A percentile compares a stretch with the other conserved stretches of the same genome.
phyloP scores from a whole-genome alignment of 495 filamentous ascomycete genomes.

The Parathielavia hyrcaniae region DNA sequence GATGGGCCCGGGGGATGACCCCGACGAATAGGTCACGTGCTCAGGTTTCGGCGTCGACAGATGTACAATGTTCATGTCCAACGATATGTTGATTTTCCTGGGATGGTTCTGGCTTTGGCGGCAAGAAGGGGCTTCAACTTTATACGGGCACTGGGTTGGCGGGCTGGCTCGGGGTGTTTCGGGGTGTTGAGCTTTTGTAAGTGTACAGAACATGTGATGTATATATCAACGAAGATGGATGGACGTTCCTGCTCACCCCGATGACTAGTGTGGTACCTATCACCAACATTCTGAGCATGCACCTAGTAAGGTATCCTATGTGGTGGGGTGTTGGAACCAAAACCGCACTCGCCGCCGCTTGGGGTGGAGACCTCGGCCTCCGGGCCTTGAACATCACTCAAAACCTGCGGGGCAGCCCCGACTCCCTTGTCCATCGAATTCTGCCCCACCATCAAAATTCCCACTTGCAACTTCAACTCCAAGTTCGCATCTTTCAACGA shows the following conservation, averaged over 20 bases:
- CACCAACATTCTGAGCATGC: background rate
- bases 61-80: conserved; percentile 6
- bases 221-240: background rate
- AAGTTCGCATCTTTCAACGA: conserved; percentile 7
- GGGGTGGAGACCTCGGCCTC: too few relatives aligned
- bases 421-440: conserved; percentile 14
- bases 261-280: too few relatives aligned
- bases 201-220: conserved; percentile 1
- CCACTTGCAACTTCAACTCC: conserved; percentile 8
- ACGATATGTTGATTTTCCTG: background rate
- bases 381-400: background rate
- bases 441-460: conserved; percentile 38
- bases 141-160: background rate
- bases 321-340: background rate
- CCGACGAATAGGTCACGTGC: background rate
- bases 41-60: background rate
- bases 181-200: background rate
- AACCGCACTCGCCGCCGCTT: too few relatives aligned
- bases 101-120: background rate
- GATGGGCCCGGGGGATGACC: too few relatives aligned
- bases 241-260: background rate
- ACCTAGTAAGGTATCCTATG: background rate
- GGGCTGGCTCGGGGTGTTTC: background rate
- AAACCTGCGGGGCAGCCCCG: conserved; percentile 8
- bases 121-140: background rate